phyloP scores from a whole-genome alignment of 1,139 yeast genomes.

The Saccharomycopsis crataegensis region DNA sequence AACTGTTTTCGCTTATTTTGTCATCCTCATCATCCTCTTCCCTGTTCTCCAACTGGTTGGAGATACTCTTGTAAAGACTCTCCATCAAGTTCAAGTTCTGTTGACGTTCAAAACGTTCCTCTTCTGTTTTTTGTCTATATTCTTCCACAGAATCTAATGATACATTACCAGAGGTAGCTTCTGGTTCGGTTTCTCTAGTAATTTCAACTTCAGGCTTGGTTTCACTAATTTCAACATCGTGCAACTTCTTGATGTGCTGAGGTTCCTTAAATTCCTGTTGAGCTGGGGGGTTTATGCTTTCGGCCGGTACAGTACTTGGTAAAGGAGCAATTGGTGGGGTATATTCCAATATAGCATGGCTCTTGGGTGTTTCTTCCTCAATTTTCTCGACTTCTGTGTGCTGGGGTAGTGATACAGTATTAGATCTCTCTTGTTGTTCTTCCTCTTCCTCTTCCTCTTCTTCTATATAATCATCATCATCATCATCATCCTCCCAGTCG shows the following conservation, averaged over 20 bases:
- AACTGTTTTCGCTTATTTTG: no score
- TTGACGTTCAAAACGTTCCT: constrained; percentile 14
- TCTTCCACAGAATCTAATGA: constrained; percentile 11
- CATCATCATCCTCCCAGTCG: constrained; percentile 18
- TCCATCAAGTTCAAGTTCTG: constrained; percentile 14
- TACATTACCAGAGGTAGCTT: neutral
- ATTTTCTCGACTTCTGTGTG: neutral
- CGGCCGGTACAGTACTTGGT: neutral
- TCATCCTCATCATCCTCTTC: constrained; percentile 3
- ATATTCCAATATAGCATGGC: neutral
- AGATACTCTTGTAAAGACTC: constrained; percentile 11
- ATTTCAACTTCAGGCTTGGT: neutral
- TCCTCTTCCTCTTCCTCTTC: constrained; percentile 5
- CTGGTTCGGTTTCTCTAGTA: neutral
- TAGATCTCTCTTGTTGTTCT: neutral
- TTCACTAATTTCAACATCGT: neutral
- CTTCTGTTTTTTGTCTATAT: constrained; percentile 4
- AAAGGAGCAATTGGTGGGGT: neutral
- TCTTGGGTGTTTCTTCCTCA: no score
- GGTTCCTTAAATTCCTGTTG: no score
- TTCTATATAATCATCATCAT: constrained; percentile 5
- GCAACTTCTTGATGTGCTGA: neutral
- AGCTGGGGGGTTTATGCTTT: neutral
- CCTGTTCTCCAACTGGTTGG: constrained; percentile 6
- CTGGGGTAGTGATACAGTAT: neutral